Evolutionary conservation across 352 stramenopile species (phyloP).

Genomic region (Phytophthora pinifolia): DNA sequence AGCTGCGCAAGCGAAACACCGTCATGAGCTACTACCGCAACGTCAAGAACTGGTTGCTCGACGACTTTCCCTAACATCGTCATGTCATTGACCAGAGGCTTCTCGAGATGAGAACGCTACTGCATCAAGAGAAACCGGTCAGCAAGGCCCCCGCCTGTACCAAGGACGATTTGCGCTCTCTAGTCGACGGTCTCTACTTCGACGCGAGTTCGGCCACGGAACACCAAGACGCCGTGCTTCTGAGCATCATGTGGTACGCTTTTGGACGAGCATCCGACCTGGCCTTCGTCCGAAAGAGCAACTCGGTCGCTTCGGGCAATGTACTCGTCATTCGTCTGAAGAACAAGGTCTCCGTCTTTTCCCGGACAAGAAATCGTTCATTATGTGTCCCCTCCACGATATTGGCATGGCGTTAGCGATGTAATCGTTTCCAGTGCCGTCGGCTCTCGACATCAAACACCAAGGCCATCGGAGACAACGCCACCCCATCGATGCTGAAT

Average conservation of each 20-base stretch:
- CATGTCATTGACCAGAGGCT: conserved; percentile 16
- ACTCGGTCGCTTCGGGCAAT: background rate
- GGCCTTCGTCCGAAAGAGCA: conserved; percentile 15
- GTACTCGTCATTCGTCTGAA: conserved; percentile 17
- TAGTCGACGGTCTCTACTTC: conserved; percentile 17
- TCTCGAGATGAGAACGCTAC: conserved; percentile 10
- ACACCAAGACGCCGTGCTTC: conserved; percentile 26
- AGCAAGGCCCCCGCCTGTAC: conserved; percentile 19
- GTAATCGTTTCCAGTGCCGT: too few species aligned
- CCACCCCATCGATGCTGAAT: too few species aligned
- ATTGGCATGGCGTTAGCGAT: conserved; percentile 7
- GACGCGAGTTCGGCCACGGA: background rate
- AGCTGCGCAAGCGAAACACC: conserved; percentile 6
- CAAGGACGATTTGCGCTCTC: conserved; percentile 14
- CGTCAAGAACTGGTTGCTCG: conserved; percentile 23
- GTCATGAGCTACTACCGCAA: conserved; percentile 23
- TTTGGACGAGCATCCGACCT: too few species aligned
- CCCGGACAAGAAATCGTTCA: conserved; percentile 9
- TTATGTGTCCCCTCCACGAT: conserved; percentile 3
- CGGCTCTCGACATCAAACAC: too few species aligned
- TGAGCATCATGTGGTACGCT: conserved; percentile 8
- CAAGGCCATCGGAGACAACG: too few species aligned
- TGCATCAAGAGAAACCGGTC: conserved; percentile 15
- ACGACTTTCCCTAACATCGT: conserved; percentile 9
- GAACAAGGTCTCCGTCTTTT: conserved; percentile 5